Conservation (phyloP, 345 rosid species). For the Gossypium arboreum region DNA sequence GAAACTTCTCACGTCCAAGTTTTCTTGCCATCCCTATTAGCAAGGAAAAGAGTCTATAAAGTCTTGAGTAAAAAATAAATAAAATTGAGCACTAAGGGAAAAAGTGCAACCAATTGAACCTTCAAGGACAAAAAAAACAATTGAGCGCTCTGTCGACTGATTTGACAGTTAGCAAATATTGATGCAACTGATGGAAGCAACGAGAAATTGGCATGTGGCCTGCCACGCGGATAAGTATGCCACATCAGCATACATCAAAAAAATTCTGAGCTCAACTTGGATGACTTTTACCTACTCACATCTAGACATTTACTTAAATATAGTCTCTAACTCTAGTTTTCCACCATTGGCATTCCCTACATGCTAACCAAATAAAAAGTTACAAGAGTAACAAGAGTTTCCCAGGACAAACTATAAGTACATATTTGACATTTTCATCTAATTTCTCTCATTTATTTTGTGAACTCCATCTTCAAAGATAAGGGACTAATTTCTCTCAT, state of each 20-base stretch:
- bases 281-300: neutral
- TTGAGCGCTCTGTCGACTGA: too few species aligned
- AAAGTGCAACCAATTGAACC: too few species aligned
- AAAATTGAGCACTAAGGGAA: too few species aligned
- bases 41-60: too few species aligned
- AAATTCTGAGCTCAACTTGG: neutral
- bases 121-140: too few species aligned
- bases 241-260: neutral
- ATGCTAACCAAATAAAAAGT: neutral
- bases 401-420: neutral
- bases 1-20: too few species aligned
- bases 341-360: neutral
- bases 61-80: too few species aligned
- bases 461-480: neutral
- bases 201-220: too few species aligned
- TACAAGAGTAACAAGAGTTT: neutral
- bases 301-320: neutral
- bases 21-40: too few species aligned
- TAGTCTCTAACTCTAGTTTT: neutral
- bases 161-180: too few species aligned
- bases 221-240: too few species aligned
- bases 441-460: neutral
- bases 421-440: slow-evolving; percentile 1
- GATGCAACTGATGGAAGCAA: too few species aligned
- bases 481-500: neutral